A percentile compares a stretch with the other conserved stretches of the same genome.
These are phyloP conservation scores for Magnolia officinalis DNA, from an alignment of 164 flowering plant species.

Conservation along the genomic window DNA sequence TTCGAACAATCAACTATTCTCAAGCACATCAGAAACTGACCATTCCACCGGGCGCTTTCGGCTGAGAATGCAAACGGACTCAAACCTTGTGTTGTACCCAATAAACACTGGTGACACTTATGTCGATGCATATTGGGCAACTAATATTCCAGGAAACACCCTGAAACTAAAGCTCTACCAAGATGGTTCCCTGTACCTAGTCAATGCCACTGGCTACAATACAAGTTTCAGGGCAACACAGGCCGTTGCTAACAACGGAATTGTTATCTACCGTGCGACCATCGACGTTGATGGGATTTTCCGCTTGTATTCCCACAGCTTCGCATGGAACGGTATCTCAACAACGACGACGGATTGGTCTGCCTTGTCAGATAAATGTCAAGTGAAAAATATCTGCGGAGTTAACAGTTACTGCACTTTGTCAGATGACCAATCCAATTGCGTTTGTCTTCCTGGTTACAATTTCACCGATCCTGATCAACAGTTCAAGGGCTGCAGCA, in stretches of 20 bases:
- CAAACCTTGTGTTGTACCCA: conserved; percentile 8
- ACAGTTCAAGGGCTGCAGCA: neutral
- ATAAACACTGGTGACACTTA: no score
- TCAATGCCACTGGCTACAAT: neutral
- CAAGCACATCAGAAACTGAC: conserved; percentile 11
- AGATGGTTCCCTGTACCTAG: conserved; percentile 6
- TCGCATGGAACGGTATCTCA: neutral
- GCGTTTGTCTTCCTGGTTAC: neutral
- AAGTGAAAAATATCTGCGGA: conserved; percentile 10
- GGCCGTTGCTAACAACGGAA: neutral
- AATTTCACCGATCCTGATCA: neutral
- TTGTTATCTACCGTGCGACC: conserved; percentile 16
- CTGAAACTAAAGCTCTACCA: conserved; percentile 10
- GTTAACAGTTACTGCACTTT: neutral
- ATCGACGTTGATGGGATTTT: conserved; percentile 9
- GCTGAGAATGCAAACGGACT: conserved; percentile 18
- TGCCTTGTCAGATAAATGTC: neutral
- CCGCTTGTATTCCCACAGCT: neutral
- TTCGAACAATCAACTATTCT: neutral
- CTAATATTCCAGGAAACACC: neutral
- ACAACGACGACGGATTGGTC: neutral
- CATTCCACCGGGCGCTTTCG: conserved; percentile 14
- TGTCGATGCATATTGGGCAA: conserved; percentile 11
- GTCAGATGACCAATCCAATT: neutral
- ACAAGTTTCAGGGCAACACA: neutral